Base-by-base conservation (phyloP, 345 rosid species). In the Aegle marmelos region DNA sequence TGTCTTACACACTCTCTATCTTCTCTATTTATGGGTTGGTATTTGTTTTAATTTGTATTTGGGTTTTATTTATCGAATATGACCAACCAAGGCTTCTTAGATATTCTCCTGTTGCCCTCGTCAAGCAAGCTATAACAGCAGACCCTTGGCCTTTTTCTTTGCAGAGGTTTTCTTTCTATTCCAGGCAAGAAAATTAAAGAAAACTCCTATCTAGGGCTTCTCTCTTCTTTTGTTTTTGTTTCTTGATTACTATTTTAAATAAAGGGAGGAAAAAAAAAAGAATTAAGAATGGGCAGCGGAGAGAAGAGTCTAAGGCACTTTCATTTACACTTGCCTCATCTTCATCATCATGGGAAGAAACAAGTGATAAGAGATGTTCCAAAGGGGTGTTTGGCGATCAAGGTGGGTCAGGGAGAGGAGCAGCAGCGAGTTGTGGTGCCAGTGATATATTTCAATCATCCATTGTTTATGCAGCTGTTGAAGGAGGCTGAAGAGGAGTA, bases 401-500 rank as follows among this genome's bases (percentile, higher is more conserved):
- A 85, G 80, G 93, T 89, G 25, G 93, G 83, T 9, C 76, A 81
- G 68, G 93, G 81, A 65, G 90, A 85, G 78, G 85, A 90, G 66
- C 79, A 76, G 64, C 82, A 88, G 58, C 85, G 91, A 78, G 82
- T 90, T 69, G 81, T 90, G 33, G 85, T 89, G 70, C 93, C 93
- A 59, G 86, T 89, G 63, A 54, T 83, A 17, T 89, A 88, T 72
- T 87, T 89, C 54, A 88, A 89, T 64, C 93, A 89, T 62, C 93
- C 93, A 21, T 76, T 89, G 83, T 89, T 89, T 83, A 81, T 88
- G 82, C 88, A 86, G 79, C 91, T 89, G 17, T 70, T 89, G 80
- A 89, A 86, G 68, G 88, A 85, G 65, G 91, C 93, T 1, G 93
- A 89, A 71, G 86, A 88, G 24, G 93, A 88, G 64, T 89, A 86